These are phyloP conservation scores for Cordia subcordata DNA, from an alignment of 257 asterid genomes.

Conservation along the genomic window DNA sequence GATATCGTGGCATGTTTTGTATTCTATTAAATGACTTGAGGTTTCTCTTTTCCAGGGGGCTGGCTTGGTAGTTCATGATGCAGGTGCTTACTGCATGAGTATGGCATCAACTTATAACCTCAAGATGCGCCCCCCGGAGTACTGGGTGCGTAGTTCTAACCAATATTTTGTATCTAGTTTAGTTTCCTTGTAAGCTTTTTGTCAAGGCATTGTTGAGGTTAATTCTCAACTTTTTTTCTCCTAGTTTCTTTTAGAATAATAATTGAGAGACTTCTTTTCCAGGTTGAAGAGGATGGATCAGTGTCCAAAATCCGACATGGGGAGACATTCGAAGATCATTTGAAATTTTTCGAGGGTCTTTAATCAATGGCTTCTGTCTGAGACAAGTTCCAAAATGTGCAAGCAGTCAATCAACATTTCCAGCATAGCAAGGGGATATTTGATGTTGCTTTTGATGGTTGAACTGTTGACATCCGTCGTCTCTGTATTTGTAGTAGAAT, in stretches of 20 bases:
- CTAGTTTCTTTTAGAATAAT: not conserved
- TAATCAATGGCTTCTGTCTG: slow-evolving; percentile 8
- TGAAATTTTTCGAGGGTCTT: slow-evolving; percentile 74
- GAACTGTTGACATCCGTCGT: too few species aligned
- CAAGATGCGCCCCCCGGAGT: slow-evolving; percentile 98
- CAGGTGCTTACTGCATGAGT: slow-evolving; percentile 99
- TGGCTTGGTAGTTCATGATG: slow-evolving; percentile 96
- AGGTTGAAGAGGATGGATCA: slow-evolving; percentile 88
- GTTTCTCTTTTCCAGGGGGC: slow-evolving; percentile 51
- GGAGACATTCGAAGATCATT: slow-evolving; percentile 81
- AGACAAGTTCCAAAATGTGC: not conserved
- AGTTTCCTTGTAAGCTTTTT: not conserved
- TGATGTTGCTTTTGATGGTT: not conserved
- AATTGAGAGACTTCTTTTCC: not conserved
- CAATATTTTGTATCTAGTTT: not conserved
- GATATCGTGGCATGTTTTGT: not conserved
- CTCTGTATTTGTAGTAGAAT: not conserved
- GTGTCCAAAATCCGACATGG: slow-evolving; percentile 76
- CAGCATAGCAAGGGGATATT: not conserved
- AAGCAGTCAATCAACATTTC: not conserved
- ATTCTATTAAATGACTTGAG: slow-evolving; percentile 8
- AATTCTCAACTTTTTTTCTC: not conserved
- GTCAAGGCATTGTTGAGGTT: not conserved
- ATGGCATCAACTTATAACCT: slow-evolving; percentile 99
- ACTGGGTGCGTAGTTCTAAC: slow-evolving; percentile 53